Base-by-base conservation (phyloP, 345 rosid species). In the Kandelia obovata region DNA sequence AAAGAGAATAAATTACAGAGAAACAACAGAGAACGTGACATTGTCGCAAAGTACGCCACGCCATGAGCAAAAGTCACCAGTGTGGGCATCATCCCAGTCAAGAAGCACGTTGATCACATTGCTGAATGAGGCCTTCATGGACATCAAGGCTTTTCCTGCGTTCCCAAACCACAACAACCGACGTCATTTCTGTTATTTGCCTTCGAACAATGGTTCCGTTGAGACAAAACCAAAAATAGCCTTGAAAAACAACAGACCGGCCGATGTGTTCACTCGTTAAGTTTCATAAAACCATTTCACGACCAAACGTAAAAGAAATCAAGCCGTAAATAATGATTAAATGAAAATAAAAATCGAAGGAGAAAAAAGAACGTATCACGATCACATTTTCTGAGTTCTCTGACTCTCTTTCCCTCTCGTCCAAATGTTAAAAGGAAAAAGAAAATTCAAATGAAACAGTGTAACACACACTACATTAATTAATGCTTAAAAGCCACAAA, bases 21-120 rank as follows among this genome's bases (percentile, higher is more conserved):
- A 86, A 72, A 84, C 86, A 43, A 90, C 91, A 11, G 94, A 76
- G 64, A 80, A 60, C 71, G 78, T 85, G 61, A 16, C 20, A 64
- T 84, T 92, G 75, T 87, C 96, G 26, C 99, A 95, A 19, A 58
- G 64, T 53, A 95, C 96, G 56, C 99, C 97, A 34, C 90, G 85
- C 99, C 99, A 95, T 1, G 96, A 85, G 70, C 99, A 95, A 71
- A 83, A 81, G 75, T 89, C 94, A 20, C 16, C 31, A 71, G 76
- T 83, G 73, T 81, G 89, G 15, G 59, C 84, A 58, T 82, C 86
- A 53, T 86, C 91, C 99, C 99, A 95, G 80, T 92, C 96, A n/a
- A 84, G 72, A 73, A 95, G 82, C 76, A 74, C 79, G 63, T 92
- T 92, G 5, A 70, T 92, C 43, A 83, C 75, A 68, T 92, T 88